Percentiles rank a stretch among this genome's conserved stretches.
Evolutionary conservation across 371 early-diverging fungal species (phyloP).

Genomic region (Sporodiniella umbellata): DNA sequence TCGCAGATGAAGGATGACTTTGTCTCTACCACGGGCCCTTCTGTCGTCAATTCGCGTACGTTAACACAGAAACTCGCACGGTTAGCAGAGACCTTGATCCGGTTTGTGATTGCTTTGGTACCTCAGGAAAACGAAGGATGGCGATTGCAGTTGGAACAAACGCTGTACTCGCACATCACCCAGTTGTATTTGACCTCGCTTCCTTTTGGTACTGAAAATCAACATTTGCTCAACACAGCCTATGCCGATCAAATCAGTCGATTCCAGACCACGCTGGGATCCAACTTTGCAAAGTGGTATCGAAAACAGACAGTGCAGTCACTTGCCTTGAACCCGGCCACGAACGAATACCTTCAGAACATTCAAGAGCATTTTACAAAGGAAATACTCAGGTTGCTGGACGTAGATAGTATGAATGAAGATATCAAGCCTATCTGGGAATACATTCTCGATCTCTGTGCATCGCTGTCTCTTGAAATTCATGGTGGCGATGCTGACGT

Average conservation of each 20-base stretch:
- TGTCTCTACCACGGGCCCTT: background rate
- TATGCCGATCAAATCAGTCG: constrained; percentile 47
- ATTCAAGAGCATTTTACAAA: constrained; percentile 29
- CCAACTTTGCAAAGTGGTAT: constrained; percentile 51
- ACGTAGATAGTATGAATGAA: constrained; percentile 1
- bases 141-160: constrained; percentile 27
- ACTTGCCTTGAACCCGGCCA: constrained; percentile 42
- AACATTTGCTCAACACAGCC: constrained; percentile 42
- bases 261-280: constrained; percentile 43
- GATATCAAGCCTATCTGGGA: constrained; percentile 28
- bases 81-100: constrained; percentile 31
- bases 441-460: constrained; percentile 33
- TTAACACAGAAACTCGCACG: constrained; percentile 36
- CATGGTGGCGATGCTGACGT: constrained; percentile 50
- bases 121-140: constrained; percentile 6
- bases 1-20: constrained; percentile 19
- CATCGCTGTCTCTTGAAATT: constrained; percentile 38
- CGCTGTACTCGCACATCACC: constrained; percentile 29
- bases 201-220: constrained; percentile 52
- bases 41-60: constrained; percentile 32
- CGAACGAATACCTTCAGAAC: constrained; percentile 39
- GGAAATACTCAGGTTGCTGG: constrained; percentile 17
- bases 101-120: constrained; percentile 24
- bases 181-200: constrained; percentile 32
- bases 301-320: constrained; percentile 50